Percentiles rank a stretch among this genome's conserved stretches.
These are phyloP conservation scores for Medicago truncatula DNA, from an alignment of 306 rosid species.

Conservation along the genomic window DNA sequence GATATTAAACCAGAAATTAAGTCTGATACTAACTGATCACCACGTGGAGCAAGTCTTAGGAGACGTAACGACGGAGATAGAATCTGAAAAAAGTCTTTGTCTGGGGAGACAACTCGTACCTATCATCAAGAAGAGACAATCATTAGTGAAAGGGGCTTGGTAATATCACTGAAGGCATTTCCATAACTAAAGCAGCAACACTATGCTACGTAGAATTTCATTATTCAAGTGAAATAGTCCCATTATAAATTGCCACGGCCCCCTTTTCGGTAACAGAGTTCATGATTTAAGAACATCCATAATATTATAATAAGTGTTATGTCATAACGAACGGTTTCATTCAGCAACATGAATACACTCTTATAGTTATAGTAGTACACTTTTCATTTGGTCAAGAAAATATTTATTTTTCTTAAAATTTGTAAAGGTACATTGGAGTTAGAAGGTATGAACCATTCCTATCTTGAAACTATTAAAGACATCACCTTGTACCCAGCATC, in stretches of 20 bases:
- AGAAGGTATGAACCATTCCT: background rate
- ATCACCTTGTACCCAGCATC: slow-evolving; percentile 91
- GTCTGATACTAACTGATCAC: slow-evolving; percentile 73
- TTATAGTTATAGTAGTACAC: background rate
- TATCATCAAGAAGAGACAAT: slow-evolving; percentile 47
- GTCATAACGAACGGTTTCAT: slow-evolving; percentile 21
- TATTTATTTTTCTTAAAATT: slow-evolving; percentile 2
- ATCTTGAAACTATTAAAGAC: slow-evolving; percentile 33
- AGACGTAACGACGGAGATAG: slow-evolving; percentile 92
- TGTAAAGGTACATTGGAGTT: background rate
- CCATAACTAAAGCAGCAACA: slow-evolving; percentile 23
- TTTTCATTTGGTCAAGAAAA: slow-evolving; percentile 36
- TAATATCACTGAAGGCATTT: slow-evolving; percentile 34
- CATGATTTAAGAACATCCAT: background rate
- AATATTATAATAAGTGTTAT: background rate
- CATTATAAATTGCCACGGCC: slow-evolving; percentile 12
- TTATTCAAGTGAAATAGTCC: slow-evolving; percentile 18
- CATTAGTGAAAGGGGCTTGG: slow-evolving; percentile 33
- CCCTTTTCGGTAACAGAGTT: background rate
- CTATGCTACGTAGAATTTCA: slow-evolving; percentile 21
- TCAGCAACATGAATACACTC: slow-evolving; percentile 27
- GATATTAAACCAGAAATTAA: slow-evolving; percentile 28
- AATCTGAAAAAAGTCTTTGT: slow-evolving; percentile 95
- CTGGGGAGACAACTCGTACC: slow-evolving; percentile 99
- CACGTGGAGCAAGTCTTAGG: slow-evolving; percentile 95